Evolutionary conservation across 202 grass and related monocot genomes (phyloP).

Genomic region (Brachypodium distachyon): DNA sequence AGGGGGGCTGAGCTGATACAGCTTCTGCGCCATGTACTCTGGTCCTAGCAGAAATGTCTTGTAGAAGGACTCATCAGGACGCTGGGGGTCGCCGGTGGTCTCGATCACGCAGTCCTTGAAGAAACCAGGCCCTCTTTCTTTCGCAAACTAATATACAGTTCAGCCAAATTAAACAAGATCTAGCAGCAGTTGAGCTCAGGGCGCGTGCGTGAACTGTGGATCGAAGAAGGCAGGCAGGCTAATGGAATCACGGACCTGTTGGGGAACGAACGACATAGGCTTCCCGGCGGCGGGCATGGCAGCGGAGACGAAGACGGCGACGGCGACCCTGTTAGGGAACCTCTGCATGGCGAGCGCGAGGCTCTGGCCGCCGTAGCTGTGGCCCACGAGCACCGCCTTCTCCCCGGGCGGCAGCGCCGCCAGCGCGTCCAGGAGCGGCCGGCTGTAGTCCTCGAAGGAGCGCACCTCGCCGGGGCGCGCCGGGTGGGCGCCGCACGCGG

Average conservation of each 20-base stretch:
- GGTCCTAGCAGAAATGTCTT: conserved; percentile 3
- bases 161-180: too few relatives aligned
- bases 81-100: background rate
- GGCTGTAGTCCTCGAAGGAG: conserved; percentile 35
- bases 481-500: conserved; percentile 19
- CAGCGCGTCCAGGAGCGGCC: conserved; percentile 24
- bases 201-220: background rate
- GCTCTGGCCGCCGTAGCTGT: conserved; percentile 38
- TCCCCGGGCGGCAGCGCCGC: background rate
- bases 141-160: background rate
- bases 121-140: background rate
- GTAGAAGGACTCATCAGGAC: too few relatives aligned
- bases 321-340: conserved; percentile 27
- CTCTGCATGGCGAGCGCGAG: conserved; percentile 38
- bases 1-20: conserved; percentile 35
- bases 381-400: conserved; percentile 33
- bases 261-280: background rate
- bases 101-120: conserved; percentile 6
- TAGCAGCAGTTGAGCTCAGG: too few relatives aligned
- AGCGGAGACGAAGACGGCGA: conserved; percentile 37
- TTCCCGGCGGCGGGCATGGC: conserved; percentile 26
- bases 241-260: conserved; percentile 19
- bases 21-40: background rate
- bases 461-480: conserved; percentile 5
- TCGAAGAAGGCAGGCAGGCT: background rate